Base-by-base conservation (phyloP, 257 asterid species). In the Penstemon barbatus region DNA sequence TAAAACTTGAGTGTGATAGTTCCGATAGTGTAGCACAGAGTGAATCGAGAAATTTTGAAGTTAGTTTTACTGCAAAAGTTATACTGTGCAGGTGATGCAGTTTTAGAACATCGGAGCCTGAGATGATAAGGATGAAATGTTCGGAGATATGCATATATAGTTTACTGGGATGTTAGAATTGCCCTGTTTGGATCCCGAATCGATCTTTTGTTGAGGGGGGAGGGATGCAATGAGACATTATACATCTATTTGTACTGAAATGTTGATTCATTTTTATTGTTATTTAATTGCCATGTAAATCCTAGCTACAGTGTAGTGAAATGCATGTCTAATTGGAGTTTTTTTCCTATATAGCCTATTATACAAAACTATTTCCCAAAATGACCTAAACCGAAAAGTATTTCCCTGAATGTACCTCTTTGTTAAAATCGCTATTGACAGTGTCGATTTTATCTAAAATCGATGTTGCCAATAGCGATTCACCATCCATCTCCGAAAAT, bases 1-100 rank as follows among this genome's bases (percentile, higher is more conserved):
- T 76, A 84, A 82, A 87, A 79, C 96, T 57, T 94, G 87, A 89
- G 65, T 36, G 8, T 15, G 72, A 62, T 40, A 54, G 39, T 57
- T 75, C 43, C 69, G 39, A 18, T 71, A 74, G 77, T 54, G 63
- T 70, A 68, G 83, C 54, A 41, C 50, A 65, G 49, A 57, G 66
- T 39, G 57, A 56, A 33, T 53, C 2, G 13, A 8, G 50, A 25
- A 72, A 38, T 63, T 67, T 74, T 67, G 54, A 45, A 53, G 68
- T 56, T 48, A 36, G 71, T 45, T 66, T 65, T 44, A 19, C 69
- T 11, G 58, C 62, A 49, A 69, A 63, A 49, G 61, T 15, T 46
- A 50, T 52, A 46, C 46, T 50, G 57, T 63, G 74, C 62, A 60
- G 72, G 66, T 70, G 77, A 71, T 63, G 57, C 44, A 7, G 50